Conservation (phyloP, 2,329 filamentous ascomycete species). For the Trichophyton verrucosum region DNA sequence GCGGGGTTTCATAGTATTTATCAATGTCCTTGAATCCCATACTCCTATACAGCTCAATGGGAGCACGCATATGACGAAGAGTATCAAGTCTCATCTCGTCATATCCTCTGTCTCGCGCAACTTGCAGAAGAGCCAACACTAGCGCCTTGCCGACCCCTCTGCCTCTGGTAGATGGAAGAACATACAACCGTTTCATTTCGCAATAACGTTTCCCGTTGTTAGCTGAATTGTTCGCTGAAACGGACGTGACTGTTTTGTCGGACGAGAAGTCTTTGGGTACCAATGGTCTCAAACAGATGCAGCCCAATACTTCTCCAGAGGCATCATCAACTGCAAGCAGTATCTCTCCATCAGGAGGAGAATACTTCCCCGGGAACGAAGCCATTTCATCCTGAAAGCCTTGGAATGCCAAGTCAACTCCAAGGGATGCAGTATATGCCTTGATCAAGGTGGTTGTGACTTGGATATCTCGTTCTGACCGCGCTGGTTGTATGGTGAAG, state of each 20-base stretch:
- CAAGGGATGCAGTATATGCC: constrained; percentile 34
- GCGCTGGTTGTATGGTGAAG: constrained; percentile 10
- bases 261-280: constrained; percentile 7
- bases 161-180: constrained; percentile 37
- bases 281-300: constrained; percentile 37
- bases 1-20: constrained; percentile 45
- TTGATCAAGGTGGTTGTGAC: constrained; percentile 24
- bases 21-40: constrained; percentile 42
- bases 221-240: constrained; percentile 1
- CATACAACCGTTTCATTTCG: constrained; percentile 49
- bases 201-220: constrained; percentile 19
- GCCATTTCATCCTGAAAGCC: constrained; percentile 42
- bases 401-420: constrained; percentile 47
- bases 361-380: constrained; percentile 44
- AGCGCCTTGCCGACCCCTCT: constrained; percentile 39
- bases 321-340: constrained; percentile 7
- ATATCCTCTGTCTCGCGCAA: constrained; percentile 40
- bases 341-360: constrained; percentile 14
- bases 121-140: constrained; percentile 33
- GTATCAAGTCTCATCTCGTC: constrained; percentile 45
- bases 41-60: constrained; percentile 38
- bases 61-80: constrained; percentile 40
- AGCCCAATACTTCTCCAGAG: constrained; percentile 30
- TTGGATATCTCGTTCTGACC: constrained; percentile 7
- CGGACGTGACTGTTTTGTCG: constrained; percentile 16